Evolutionary conservation across 2,329 filamentous ascomycete species (phyloP), one percentile per base, ranked within the genome.

Genomic region (Fusarium begoniae): DNA sequence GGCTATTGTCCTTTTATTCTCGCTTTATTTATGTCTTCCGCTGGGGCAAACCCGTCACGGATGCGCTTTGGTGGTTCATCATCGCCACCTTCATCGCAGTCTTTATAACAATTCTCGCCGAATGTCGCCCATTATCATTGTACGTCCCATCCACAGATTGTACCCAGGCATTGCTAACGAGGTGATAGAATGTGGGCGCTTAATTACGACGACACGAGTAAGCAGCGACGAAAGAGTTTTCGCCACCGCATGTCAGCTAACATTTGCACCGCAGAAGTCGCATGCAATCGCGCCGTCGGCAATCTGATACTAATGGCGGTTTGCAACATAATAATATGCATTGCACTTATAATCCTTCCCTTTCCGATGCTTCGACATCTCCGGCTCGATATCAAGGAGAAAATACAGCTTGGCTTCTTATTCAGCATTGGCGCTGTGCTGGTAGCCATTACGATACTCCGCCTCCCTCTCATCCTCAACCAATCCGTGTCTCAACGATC

Each of bases 261-360:
- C 54, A 15, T 24, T 24, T 11, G 7, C 22, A 14, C 24, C 18
- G 5, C 47, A 68, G 63, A 72, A 53, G 56, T 60, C 20, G 79
- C 47, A 57, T 66, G 79, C 45, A 70, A 78, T 20, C 72, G 75
- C 47, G 79, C 75, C 2, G 24, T 80, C 4, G 79, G 68, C 28
- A 79, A 81, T 30, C 63, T 81, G 2, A 62, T 81, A 20, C 50
- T 78, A 1, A 81, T 81, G 79, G 79, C 73, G 2, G 71, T 78
- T 10, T 81, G 77, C 48, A 81, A 81, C 20, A 78, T 80, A 22
- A 48, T 81, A 9, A 75, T 79, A 48, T 78, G 80, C 40, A 28
- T 81, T 8, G 77, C 78, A 0, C 76, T 81, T 11, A 80, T 81
- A 24, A 66, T 80, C 11, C 74, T 81, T 2, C 79, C 79, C 0